These are phyloP conservation scores for Aleurites moluccanus DNA, from an alignment of 441 rosid genomes.

Conservation along the genomic window DNA sequence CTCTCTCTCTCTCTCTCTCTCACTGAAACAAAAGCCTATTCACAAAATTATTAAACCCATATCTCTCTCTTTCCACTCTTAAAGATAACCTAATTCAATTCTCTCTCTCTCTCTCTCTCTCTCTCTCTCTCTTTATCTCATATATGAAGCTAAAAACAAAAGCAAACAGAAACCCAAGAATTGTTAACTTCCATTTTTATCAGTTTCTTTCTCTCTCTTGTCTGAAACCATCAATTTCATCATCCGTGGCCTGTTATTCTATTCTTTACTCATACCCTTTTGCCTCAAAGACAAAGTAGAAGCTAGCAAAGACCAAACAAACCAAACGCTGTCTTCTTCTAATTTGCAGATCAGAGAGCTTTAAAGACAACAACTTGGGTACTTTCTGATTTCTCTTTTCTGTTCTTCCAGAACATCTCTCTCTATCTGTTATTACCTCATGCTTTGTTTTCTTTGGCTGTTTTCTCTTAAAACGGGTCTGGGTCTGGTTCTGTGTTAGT, in stretches of 20 bases:
- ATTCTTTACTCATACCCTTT: constrained; percentile 23
- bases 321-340: constrained; percentile 25
- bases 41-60: too few species aligned
- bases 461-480: constrained; percentile 27
- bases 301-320: constrained; percentile 9
- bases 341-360: constrained; percentile 37
- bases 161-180: background rate
- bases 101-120: too few species aligned
- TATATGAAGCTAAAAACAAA: constrained; percentile 3
- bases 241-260: constrained; percentile 31
- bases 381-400: constrained; percentile 31
- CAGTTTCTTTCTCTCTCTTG: background rate
- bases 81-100: constrained; percentile 55
- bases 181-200: constrained; percentile 12
- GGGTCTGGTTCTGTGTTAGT: background rate
- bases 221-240: constrained; percentile 31
- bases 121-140: constrained; percentile 34
- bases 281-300: constrained; percentile 22
- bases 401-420: constrained; percentile 27
- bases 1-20: constrained; percentile 21
- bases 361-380: constrained; percentile 30
- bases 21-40: too few species aligned
- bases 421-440: constrained; percentile 29
- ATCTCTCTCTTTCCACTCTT: constrained; percentile 24
- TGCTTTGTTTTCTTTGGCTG: constrained; percentile 33